Conservation (phyloP, 192 early-diverging fungal genomes). For the Podila verticillata region DNA sequence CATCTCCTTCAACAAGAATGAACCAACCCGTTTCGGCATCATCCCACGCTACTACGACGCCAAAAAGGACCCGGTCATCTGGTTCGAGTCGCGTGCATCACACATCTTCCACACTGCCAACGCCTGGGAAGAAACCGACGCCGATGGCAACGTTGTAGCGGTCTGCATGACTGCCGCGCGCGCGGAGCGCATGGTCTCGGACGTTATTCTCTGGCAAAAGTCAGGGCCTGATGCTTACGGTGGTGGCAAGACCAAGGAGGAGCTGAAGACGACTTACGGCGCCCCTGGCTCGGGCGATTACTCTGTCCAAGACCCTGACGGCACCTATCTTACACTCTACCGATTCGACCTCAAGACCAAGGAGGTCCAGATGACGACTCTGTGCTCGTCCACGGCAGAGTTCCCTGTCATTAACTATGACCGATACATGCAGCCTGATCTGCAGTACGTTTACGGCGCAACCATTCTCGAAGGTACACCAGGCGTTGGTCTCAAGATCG, state of each 20-base stretch:
- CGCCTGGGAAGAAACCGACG: constrained; percentile 38
- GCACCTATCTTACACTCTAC: constrained; percentile 27
- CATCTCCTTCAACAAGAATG: constrained; percentile 16
- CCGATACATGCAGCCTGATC: constrained; percentile 27
- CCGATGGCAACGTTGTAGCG: constrained; percentile 27
- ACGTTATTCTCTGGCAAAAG: constrained; percentile 34
- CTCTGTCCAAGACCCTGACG: constrained; percentile 27
- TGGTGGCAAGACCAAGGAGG: constrained; percentile 34
- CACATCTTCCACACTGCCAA: constrained; percentile 49
- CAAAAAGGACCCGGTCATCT: constrained; percentile 19
- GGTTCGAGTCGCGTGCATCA: constrained; percentile 37
- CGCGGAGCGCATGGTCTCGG: constrained; percentile 19
- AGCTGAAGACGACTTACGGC: constrained; percentile 8
- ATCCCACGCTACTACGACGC: constrained; percentile 35
- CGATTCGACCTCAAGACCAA: constrained; percentile 35
- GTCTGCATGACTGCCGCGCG: constrained; percentile 41
- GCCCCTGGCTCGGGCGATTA: constrained; percentile 26
- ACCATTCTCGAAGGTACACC: neutral
- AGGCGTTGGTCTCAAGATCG: constrained; percentile 12
- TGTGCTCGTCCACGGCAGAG: constrained; percentile 15
- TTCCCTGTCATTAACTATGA: constrained; percentile 32
- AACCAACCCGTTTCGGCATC: constrained; percentile 26
- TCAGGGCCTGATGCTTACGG: constrained; percentile 8
- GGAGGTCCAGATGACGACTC: constrained; percentile 29
- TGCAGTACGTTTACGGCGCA: constrained; percentile 23